Base-by-base conservation (phyloP, 139 green algal species). In the Penium margaritaceum region DNA sequence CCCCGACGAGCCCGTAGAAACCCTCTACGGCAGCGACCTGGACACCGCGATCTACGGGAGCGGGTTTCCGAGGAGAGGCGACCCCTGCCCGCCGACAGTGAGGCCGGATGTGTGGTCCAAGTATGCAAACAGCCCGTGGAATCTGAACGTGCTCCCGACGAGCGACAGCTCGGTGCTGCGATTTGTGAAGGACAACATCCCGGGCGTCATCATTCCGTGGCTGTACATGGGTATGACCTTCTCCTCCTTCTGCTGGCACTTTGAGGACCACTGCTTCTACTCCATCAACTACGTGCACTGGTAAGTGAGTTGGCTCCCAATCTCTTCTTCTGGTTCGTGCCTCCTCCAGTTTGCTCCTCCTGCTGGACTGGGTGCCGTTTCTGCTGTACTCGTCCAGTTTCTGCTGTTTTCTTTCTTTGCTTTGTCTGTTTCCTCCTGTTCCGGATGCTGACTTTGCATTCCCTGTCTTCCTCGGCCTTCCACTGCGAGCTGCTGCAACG, bases 231-330 rank as follows among this genome's bases (percentile, higher is more conserved):
- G 91, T 57, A 91, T 90, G 84, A 75, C 91, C 19, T 92, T 93
- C 67, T 79, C 83, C 71, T 86, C 85, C 37, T 96, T 96, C 75
- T 89, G 82, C 29, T 96, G 91, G 92, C 90, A 91, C 71, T 86
- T 90, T 15, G 90, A 97, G 79, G 87, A 94, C 63, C 91, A 96
- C 82, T 83, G 88, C 75, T 86, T 97, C 34, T 97, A 96, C 84
- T 91, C 82, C 47, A 82, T 96, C 65, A 95, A 91, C 77, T 97
- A 97, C 83, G 76, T 91, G 38, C 91, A 97, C 84, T 89, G 74
- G 74, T 77, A 14, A n/a, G n/a, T n/a, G n/a, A n/a, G n/a, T n/a
- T n/a, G n/a, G n/a, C n/a, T n/a, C n/a, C n/a, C n/a, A n/a, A n/a
- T n/a, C n/a, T n/a, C n/a, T n/a, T n/a, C n/a, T n/a, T n/a, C n/a